Base-by-base conservation (phyloP, 371 early-diverging fungal species). In the Spraguea lophii region DNA sequence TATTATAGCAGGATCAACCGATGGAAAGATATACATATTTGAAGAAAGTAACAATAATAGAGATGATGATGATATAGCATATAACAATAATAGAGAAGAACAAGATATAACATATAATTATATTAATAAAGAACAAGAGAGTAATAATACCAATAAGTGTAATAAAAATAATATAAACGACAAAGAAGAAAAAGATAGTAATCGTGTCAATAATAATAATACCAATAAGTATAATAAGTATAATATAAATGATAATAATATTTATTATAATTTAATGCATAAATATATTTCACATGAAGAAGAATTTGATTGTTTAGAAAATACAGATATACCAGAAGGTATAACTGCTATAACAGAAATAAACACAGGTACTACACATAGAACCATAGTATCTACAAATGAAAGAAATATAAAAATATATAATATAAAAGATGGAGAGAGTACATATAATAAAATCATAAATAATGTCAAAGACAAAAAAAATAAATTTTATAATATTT, bases 281-380 rank as follows among this genome's bases (percentile, higher is more conserved):
- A n/a, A 1, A 1, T 12, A n/a, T n/a, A n/a, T n/a, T n/a, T n/a
- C n/a, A n/a, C 58, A 57, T 57, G 19, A 40, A 17, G 15, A 47
- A 24, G 50, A 47, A 49, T 62, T 68, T 41, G 69, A 68, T 53
- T 59, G 51, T 51, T 53, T 66, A 1, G 57, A 63, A 39, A 63
- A 57, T 54, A 47, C 54, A 35, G 61, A 57, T 30, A 52, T 66
- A 2, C 15, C 51, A 19, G 66, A 65, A 30, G 49, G 54, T 22
- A 56, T 69, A 16, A 49, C 52, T 9, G 51, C 57, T 15, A 54
- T 69, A 16, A 63, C 49, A 13, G 30, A 40, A 10, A 22, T 60
- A n/a, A 49, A 56, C 16, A 42, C 46, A n/a, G 65, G 66, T 13
- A 54, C 47, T 3, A 48, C 49, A n/a, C 39, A 60, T 12, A 44